These are phyloP conservation scores for Chytriomyces confervae DNA, from an alignment of 192 early-diverging fungal species.

Conservation along the genomic window DNA sequence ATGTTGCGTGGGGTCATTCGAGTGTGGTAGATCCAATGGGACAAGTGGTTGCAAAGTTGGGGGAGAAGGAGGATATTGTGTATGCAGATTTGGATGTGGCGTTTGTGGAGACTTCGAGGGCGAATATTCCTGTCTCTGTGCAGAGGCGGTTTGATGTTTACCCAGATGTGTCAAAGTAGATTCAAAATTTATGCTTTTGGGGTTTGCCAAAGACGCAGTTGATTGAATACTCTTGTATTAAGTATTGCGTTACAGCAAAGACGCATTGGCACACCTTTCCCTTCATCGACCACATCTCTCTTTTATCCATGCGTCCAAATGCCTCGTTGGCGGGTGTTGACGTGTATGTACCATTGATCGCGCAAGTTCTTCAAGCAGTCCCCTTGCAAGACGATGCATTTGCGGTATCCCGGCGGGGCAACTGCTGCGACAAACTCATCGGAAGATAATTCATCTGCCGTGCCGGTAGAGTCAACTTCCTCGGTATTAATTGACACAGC, in stretches of 20 bases:
- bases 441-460: not conserved
- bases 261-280: not conserved
- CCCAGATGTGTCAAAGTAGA: constrained; percentile 62
- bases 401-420: constrained; percentile 29
- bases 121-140: constrained; percentile 73
- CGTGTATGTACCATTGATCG: constrained; percentile 29
- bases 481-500: not conserved
- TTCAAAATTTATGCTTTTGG: not conserved
- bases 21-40: constrained; percentile 87
- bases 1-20: constrained; percentile 95
- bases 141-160: constrained; percentile 95
- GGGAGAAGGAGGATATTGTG: constrained; percentile 78
- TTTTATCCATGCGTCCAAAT: not conserved
- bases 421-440: not conserved
- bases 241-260: not conserved
- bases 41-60: constrained; percentile 72
- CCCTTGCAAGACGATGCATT: constrained; percentile 37
- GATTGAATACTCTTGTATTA: not conserved
- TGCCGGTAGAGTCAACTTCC: too few species aligned
- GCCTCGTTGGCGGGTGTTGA: constrained; percentile 7
- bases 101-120: constrained; percentile 66
- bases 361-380: constrained; percentile 3
- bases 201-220: not conserved
- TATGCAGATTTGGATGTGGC: constrained; percentile 78
- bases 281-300: not conserved